Percentiles rank a stretch among this genome's conserved stretches.
Evolutionary conservation across 768 basidiomycete genomes (phyloP).

Genomic region (Termitomyces sp.): DNA sequence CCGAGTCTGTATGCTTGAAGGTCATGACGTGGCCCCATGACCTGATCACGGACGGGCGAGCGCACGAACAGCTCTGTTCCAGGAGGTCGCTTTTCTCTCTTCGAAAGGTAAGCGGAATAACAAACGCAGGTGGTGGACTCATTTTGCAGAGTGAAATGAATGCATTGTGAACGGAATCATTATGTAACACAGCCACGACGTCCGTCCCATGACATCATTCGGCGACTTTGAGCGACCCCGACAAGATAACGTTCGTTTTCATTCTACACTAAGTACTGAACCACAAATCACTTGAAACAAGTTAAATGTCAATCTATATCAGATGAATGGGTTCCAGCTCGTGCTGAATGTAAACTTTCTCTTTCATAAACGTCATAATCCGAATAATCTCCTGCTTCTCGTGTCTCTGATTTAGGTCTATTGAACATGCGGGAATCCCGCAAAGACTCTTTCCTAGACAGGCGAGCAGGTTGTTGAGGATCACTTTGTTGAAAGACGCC

Average conservation of each 20-base stretch:
- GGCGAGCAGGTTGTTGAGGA: neutral
- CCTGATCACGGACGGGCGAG: conserved; percentile 25
- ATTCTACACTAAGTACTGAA: neutral
- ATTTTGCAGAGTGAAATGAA: too few species aligned
- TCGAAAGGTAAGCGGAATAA: conserved; percentile 30
- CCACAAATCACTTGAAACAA: too few species aligned
- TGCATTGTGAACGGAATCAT: too few species aligned
- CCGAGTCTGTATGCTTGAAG: neutral
- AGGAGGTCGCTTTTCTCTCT: conserved; percentile 12
- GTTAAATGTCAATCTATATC: too few species aligned
- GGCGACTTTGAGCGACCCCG: too few species aligned
- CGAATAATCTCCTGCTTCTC: neutral
- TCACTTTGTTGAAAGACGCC: neutral
- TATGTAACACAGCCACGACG: neutral
- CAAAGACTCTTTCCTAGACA: neutral
- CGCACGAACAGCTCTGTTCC: conserved; percentile 26
- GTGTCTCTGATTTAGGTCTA: neutral
- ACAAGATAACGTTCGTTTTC: too few species aligned
- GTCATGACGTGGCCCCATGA: conserved; percentile 19
- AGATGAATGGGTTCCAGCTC: neutral
- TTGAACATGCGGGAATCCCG: too few species aligned
- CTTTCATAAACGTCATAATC: neutral
- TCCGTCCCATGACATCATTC: neutral
- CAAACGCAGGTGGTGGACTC: neutral
- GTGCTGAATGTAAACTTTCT: neutral